Evolutionary conservation across 2,329 filamentous ascomycete genomes (phyloP).

Genomic region (Thelonectria blattea): DNA sequence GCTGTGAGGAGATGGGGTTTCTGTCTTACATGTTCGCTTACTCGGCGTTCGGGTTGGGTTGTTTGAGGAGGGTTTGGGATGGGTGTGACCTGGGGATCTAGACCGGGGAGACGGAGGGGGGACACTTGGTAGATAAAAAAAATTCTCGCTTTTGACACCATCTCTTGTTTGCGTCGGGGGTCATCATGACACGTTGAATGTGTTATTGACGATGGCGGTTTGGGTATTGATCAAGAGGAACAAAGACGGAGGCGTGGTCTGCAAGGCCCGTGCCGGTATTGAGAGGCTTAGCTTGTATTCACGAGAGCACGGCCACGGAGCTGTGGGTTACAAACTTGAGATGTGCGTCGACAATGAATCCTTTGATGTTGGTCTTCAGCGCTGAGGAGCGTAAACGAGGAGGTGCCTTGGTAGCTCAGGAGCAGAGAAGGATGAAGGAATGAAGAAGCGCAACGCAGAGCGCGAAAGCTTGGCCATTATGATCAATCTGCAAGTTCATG

Average conservation of each 20-base stretch:
- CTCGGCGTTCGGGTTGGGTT: background rate
- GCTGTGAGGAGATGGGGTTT: constrained; percentile 20
- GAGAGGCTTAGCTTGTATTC: background rate
- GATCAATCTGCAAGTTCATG: background rate
- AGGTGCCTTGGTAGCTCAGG: no score
- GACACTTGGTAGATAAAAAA: background rate
- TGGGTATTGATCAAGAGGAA: background rate
- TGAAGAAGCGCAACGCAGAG: no score
- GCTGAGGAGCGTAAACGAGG: no score
- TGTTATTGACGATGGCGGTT: background rate
- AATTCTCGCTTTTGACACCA: background rate
- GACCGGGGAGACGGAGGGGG: background rate
- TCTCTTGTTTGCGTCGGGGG: background rate
- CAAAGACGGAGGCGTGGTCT: background rate
- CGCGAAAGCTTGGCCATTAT: background rate
- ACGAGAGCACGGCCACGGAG: background rate
- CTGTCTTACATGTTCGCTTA: background rate
- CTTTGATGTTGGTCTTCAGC: no score
- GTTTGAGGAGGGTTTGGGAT: background rate
- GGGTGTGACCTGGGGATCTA: background rate
- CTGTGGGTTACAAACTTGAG: background rate
- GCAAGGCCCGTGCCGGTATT: constrained; percentile 2
- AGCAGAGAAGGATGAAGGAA: no score
- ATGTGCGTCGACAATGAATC: background rate
- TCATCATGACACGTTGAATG: background rate